Percentiles rank a stretch among this genome's conserved stretches.
Conservation (phyloP, 208 protist genomes). For the Phytomonas francai region DNA sequence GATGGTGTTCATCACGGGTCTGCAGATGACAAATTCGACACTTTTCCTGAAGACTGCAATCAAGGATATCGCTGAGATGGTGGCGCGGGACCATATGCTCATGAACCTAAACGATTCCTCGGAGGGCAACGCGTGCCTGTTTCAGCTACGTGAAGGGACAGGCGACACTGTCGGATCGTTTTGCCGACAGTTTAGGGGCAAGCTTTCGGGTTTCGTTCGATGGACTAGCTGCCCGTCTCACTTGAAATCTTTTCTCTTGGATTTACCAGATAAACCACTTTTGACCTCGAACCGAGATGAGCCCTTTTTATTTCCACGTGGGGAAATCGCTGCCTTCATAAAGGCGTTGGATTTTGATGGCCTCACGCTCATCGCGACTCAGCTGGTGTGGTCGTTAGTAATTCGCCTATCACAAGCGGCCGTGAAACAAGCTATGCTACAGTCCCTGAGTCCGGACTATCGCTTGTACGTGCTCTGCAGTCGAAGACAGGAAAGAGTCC, state of each 20-base stretch:
- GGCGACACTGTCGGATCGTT: conserved; percentile 16
- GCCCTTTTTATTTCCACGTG: conserved; percentile 12
- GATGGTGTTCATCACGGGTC: background rate
- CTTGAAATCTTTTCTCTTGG: background rate
- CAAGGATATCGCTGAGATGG: conserved; percentile 17
- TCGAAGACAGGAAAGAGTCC: background rate
- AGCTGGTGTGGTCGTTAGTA: conserved; percentile 22
- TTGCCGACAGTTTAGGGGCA: conserved; percentile 13
- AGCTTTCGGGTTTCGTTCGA: conserved; percentile 12
- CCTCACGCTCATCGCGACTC: conserved; percentile 18
- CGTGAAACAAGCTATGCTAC: conserved; percentile 1
- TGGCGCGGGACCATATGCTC: conserved; percentile 23
- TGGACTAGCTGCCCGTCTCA: conserved; percentile 6
- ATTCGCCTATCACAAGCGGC: background rate
- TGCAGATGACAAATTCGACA: background rate
- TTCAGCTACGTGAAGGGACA: conserved; percentile 27
- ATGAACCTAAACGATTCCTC: conserved; percentile 17
- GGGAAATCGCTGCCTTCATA: conserved; percentile 13
- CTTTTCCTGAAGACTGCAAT: background rate
- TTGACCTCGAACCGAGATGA: background rate
- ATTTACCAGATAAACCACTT: background rate
- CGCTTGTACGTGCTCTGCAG: background rate
- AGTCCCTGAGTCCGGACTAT: background rate
- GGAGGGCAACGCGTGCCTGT: conserved; percentile 16
- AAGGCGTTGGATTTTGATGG: conserved; percentile 16